Conservation (phyloP, 2,329 filamentous ascomycete genomes). For the Calonectria pseudoreteaudii region DNA sequence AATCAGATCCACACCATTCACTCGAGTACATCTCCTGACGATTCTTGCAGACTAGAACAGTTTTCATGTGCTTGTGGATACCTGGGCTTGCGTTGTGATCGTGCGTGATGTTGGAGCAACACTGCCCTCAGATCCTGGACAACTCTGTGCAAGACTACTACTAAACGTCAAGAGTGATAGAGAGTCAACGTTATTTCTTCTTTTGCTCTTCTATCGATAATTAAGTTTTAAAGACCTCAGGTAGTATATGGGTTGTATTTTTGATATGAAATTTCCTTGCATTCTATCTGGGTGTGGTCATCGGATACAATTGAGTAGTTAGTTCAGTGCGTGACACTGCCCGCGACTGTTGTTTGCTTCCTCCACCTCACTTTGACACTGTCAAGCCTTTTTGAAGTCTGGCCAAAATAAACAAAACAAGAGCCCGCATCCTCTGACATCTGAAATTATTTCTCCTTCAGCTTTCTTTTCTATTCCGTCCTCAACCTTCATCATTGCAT, state of each 20-base stretch:
- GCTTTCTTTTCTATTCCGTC: background rate
- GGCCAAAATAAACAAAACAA: background rate
- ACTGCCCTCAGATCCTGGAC: background rate
- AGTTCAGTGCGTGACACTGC: background rate
- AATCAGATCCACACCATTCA: background rate
- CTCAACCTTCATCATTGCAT: background rate
- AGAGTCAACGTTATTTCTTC: background rate
- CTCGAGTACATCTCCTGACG: background rate
- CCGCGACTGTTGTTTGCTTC: background rate
- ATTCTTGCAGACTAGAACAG: background rate
- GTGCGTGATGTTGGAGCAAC: background rate
- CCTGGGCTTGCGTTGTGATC: background rate
- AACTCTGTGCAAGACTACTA: background rate
- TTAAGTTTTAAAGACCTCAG: background rate
- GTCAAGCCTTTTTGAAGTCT: background rate
- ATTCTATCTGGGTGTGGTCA: background rate
- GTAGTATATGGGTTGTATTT: background rate
- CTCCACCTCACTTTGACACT: background rate
- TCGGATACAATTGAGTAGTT: background rate
- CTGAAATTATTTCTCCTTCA: background rate
- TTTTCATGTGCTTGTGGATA: background rate
- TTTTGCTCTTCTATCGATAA: background rate
- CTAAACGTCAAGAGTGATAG: background rate
- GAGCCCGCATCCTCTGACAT: background rate
- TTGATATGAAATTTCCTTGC: background rate